Conservation (phyloP, 306 rosid genomes). For the Arachis hypogaea region DNA sequence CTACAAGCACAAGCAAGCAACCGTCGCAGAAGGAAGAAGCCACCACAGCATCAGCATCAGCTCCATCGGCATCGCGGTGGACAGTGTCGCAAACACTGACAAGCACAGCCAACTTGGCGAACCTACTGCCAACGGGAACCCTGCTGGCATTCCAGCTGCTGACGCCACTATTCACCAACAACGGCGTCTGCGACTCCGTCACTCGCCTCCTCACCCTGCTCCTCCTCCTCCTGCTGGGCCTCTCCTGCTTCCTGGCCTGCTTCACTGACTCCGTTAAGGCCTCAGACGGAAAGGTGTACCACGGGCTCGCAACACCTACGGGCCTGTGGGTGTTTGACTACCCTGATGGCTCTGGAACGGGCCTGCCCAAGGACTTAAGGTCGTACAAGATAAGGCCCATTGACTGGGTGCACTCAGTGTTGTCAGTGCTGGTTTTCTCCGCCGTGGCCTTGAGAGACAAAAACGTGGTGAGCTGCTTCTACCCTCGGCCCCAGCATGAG, state of each 20-base stretch:
- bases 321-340: constrained; percentile 66
- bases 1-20: constrained; percentile 3
- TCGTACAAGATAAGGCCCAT: constrained; percentile 45
- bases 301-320: constrained; percentile 62
- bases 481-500: constrained; percentile 49
- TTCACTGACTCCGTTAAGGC: constrained; percentile 66
- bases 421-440: constrained; percentile 59
- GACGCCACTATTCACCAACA: constrained; percentile 65
- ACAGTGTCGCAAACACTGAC: constrained; percentile 53
- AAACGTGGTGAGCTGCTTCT: constrained; percentile 60
- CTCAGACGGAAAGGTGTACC: constrained; percentile 54
- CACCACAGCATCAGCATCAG: background rate
- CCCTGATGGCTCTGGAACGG: constrained; percentile 33
- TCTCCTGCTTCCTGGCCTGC: constrained; percentile 60
- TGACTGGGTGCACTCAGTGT: constrained; percentile 56
- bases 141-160: constrained; percentile 72
- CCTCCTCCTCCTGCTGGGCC: constrained; percentile 51
- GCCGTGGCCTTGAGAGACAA: constrained; percentile 62
- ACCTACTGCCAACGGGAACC: constrained; percentile 78
- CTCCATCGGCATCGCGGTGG: constrained; percentile 18
- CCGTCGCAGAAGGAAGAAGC: constrained; percentile 14
- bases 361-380: constrained; percentile 50
- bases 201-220: constrained; percentile 44
- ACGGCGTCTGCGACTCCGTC: constrained; percentile 64
- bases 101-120: constrained; percentile 68